Evolutionary conservation across 768 basidiomycete species (phyloP), one percentile per base, ranked within the genome.

Genomic region (Auriscalpium microsporum): DNA sequence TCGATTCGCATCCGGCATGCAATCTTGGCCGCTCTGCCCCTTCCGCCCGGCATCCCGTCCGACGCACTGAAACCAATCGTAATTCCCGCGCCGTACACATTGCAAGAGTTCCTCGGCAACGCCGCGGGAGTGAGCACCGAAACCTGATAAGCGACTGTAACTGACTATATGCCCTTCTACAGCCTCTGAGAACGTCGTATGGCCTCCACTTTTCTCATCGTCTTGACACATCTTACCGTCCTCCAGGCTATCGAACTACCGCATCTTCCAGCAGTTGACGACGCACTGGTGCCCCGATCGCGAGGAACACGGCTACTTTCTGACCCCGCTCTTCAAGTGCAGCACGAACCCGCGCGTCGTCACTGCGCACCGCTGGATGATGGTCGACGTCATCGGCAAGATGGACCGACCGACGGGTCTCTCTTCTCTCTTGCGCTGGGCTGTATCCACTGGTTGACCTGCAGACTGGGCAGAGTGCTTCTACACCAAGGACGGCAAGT

Each of bases 261-360:
- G 82, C 46, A 75, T 87, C 44, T 73, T 91, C 40, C 80, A 85
- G 53, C 79, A 82, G 55, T 65, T 72, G 7, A 89, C 84, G 16
- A 88, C 88, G 2, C 74, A 75, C 37, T 91, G 88, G 88, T 90
- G 88, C 63, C 80, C 86, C 2, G 86, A 87, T 47, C 81, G 83
- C 50, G 88, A 91, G 72, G 88, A 90, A 59, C 87, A 90, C 54
- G 88, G 88, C 3, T 90, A 86, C 63, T 81, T 83, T 65, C 79
- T 90, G 52, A 75, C 81, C 1, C 87, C 88, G 0, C 64, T 78
- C 11, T 90, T 83, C 75, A 88, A 87, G 63, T 91, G 88, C 64
- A 84, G 65, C 68, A 90, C 88, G 23, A 90, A 88, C 63, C 86
- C 87, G 16, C 82, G 85, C 37, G 83, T 87, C 38, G 72, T 76